These are phyloP conservation scores for Cryphonectria naterciae DNA, from an alignment of 2,329 filamentous ascomycete genomes.

Conservation along the genomic window DNA sequence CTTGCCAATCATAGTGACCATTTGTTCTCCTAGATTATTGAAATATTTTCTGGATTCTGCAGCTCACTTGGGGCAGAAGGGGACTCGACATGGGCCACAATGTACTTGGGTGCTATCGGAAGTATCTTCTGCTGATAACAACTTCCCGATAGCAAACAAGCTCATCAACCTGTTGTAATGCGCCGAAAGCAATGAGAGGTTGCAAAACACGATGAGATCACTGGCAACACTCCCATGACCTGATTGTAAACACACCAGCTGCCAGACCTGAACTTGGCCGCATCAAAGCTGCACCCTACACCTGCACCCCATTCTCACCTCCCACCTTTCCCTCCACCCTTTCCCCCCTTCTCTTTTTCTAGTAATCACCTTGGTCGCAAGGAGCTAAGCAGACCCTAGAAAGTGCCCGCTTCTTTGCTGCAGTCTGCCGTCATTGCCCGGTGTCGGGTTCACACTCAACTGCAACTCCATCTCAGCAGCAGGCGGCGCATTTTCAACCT, in stretches of 20 bases:
- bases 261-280: background rate
- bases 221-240: background rate
- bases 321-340: background rate
- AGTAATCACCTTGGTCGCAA: background rate
- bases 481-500: background rate
- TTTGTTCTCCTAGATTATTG: background rate
- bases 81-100: background rate
- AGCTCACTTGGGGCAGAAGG: background rate
- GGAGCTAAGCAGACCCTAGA: background rate
- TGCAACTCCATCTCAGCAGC: slow-evolving; percentile 8
- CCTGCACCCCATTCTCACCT: background rate
- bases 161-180: background rate
- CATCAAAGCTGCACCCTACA: background rate
- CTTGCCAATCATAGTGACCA: background rate
- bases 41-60: background rate
- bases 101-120: background rate
- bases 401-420: slow-evolving; percentile 9
- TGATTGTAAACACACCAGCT: background rate
- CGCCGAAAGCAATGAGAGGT: background rate
- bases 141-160: background rate
- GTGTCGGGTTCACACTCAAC: slow-evolving; percentile 2
- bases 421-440: slow-evolving; percentile 15
- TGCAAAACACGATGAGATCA: slow-evolving; percentile 4
- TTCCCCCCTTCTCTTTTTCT: background rate
- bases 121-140: slow-evolving; percentile 2